Evolutionary conservation across 768 basidiomycete species (phyloP).

Genomic region (Austroboletus eburneus): DNA sequence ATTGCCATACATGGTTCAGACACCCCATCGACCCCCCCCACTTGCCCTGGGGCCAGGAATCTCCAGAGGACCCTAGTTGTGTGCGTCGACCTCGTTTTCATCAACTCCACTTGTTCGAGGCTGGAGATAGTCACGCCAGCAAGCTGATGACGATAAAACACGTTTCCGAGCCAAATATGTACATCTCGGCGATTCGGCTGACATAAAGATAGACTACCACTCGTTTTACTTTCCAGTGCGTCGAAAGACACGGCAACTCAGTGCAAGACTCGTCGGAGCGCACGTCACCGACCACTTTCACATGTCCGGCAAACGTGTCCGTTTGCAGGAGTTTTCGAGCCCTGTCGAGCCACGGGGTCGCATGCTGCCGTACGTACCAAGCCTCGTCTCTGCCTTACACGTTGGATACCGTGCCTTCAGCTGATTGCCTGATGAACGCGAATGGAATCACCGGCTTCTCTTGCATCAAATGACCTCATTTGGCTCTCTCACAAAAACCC

Average conservation of each 20-base stretch:
- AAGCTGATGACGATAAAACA: not conserved
- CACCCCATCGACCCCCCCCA: no score
- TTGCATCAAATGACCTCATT: slow-evolving; percentile 3
- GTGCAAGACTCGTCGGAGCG: no score
- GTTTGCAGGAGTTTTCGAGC: no score
- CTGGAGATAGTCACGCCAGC: not conserved
- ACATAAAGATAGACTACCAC: no score
- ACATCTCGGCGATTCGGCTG: no score
- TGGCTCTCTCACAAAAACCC: not conserved
- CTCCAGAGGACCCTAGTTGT: no score
- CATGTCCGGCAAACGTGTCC: slow-evolving; percentile 8
- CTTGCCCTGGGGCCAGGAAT: not conserved
- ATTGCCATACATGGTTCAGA: slow-evolving; percentile 9
- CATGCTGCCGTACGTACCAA: slow-evolving; percentile 11
- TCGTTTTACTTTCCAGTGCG: no score
- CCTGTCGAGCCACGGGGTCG: not conserved
- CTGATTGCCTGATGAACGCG: not conserved
- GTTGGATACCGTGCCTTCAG: not conserved
- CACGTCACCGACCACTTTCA: not conserved
- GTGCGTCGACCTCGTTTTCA: no score
- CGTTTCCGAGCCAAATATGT: not conserved
- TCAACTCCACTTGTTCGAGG: not conserved
- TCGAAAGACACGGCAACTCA: no score
- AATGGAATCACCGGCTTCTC: not conserved
- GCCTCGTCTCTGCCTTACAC: not conserved